Evolutionary conservation across 2,329 filamentous ascomycete genomes (phyloP).

Genomic region (Sphaerulina vaccinii): DNA sequence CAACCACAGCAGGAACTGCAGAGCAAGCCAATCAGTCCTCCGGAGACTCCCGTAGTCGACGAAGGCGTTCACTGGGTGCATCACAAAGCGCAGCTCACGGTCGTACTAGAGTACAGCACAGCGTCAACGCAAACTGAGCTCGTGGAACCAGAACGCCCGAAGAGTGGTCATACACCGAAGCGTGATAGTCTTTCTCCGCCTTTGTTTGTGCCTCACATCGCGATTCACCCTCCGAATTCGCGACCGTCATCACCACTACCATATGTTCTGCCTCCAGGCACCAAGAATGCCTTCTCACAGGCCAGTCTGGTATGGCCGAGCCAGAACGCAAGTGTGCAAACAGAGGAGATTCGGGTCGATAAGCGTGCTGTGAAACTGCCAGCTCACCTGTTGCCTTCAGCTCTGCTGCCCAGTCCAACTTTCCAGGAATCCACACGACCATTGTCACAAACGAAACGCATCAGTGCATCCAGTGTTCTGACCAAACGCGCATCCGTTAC

Average conservation of each 20-base stretch:
- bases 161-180: conserved; percentile 28
- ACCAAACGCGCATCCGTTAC: conserved; percentile 20
- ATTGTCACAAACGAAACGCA: conserved; percentile 15
- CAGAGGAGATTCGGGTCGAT: conserved; percentile 85
- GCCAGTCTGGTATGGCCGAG: conserved; percentile 57
- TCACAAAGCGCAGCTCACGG: conserved; percentile 20
- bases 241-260: conserved; percentile 75
- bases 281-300: conserved; percentile 81
- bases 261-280: conserved; percentile 74
- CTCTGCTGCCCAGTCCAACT: conserved; percentile 59
- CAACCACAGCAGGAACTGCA: conserved; percentile 13
- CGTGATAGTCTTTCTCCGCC: conserved; percentile 35
- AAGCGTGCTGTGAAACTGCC: conserved; percentile 72
- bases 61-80: conserved; percentile 26
- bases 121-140: conserved; percentile 38
- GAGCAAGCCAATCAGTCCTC: conserved; percentile 57
- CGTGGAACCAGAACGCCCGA: conserved; percentile 29
- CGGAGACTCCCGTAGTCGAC: conserved; percentile 59
- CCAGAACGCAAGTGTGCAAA: conserved; percentile 69
- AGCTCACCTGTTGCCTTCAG: conserved; percentile 73
- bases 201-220: conserved; percentile 67
- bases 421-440: conserved; percentile 30
- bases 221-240: conserved; percentile 83
- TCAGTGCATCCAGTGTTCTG: conserved; percentile 24
- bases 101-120: conserved; percentile 30